Percentiles rank a stretch among this genome's conserved stretches.
phyloP scores from a whole-genome alignment of 148 eudicot species.

The Silene conica region DNA sequence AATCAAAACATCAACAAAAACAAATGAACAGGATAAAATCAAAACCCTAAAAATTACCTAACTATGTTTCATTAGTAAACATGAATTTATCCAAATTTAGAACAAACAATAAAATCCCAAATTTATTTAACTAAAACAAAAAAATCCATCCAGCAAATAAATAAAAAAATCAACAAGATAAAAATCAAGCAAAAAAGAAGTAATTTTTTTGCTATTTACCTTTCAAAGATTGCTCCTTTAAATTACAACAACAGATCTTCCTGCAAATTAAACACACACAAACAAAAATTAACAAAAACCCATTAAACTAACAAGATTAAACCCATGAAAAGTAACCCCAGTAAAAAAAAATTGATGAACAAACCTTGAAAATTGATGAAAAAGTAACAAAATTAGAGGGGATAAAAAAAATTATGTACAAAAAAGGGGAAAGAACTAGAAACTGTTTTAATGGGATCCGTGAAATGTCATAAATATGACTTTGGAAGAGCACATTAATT shows the following conservation, averaged over 20 bases:
- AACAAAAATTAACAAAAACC: conserved; percentile 8
- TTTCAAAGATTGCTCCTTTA: conserved; percentile 19
- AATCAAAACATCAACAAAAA: neutral
- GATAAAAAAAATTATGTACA: conserved; percentile 23
- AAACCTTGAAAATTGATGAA: neutral
- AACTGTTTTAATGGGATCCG: conserved; percentile 27
- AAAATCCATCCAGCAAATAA: neutral
- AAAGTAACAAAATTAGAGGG: neutral
- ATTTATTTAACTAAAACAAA: neutral
- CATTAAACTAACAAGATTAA: neutral
- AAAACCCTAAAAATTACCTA: neutral
- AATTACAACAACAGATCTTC: conserved; percentile 31
- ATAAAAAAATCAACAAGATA: neutral
- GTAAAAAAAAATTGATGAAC: neutral
- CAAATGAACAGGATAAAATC: neutral
- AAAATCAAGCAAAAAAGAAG: conserved; percentile 6
- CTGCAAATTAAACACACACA: conserved; percentile 14
- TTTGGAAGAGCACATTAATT: conserved; percentile 25
- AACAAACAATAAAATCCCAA: no score
- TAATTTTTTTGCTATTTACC: conserved; percentile 9
- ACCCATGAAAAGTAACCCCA: neutral
- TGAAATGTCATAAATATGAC: conserved; percentile 32
- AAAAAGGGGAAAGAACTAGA: neutral
- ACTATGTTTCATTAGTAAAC: no score
- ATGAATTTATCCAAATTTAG: no score